phyloP scores from a whole-genome alignment of 2,329 filamentous ascomycete genomes.

The Trichophyton mentagrophytes region DNA sequence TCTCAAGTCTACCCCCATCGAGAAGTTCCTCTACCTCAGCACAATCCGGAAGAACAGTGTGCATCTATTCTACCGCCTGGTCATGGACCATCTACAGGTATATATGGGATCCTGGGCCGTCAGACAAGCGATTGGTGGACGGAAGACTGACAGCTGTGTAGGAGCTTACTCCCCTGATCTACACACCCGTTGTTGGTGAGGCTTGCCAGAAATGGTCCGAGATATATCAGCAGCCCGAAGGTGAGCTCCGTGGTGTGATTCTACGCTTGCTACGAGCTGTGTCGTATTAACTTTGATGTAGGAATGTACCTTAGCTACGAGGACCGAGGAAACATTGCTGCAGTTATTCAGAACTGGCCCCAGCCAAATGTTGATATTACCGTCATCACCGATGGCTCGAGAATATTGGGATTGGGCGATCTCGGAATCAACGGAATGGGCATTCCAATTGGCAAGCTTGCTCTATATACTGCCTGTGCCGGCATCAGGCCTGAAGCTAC shows the following conservation, averaged over 20 bases:
- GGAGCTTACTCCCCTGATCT: constrained; percentile 39
- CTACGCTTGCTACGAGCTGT: background rate
- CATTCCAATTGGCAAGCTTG: constrained; percentile 92
- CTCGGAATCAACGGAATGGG: constrained; percentile 95
- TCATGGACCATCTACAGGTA: constrained; percentile 36
- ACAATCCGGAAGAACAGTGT: constrained; percentile 40
- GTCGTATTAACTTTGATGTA: constrained; percentile 12
- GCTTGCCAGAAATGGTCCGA: constrained; percentile 94
- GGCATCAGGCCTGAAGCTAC: constrained; percentile 72
- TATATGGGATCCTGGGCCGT: constrained; percentile 2
- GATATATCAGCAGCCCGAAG: constrained; percentile 88
- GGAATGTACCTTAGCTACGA: constrained; percentile 88
- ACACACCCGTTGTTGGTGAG: constrained; percentile 58
- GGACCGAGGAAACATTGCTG: constrained; percentile 78
- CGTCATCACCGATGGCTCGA: constrained; percentile 89
- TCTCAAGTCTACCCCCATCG: constrained; percentile 35
- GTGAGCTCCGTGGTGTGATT: constrained; percentile 26
- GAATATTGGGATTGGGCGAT: constrained; percentile 82
- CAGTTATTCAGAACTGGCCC: constrained; percentile 88
- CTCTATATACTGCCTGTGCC: constrained; percentile 88
- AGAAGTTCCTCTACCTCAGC: constrained; percentile 40
- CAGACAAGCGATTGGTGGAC: background rate
- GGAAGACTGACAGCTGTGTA: constrained; percentile 12
- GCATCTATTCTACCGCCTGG: constrained; percentile 40
- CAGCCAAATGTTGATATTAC: constrained; percentile 84